Base-by-base conservation (phyloP, 345 rosid genomes). In the Anastatica hierochuntica region DNA sequence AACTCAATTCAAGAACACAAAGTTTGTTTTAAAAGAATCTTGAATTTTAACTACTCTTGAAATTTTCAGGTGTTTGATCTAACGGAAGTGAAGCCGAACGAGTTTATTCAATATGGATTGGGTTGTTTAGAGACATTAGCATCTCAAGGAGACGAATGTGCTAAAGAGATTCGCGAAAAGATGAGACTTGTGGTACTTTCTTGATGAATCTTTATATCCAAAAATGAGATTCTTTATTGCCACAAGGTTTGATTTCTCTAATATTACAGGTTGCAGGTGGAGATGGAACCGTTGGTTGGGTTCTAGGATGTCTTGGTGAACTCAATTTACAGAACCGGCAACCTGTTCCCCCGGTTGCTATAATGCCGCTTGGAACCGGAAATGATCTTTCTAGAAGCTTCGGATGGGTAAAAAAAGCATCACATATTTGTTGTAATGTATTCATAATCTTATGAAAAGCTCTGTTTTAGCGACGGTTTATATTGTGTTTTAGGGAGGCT, bases 231-330 rank as follows among this genome's bases (percentile, higher is more conserved):
- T 19, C 18, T 54, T 2, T n/a, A 21, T 56, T 45, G 34, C 21
- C 26, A 26, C 6, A n/a, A 24, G 26, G 51, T 40, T 67, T 18
- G 71, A 67, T 67, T 20, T 44, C 5, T 59, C 27, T n/a, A n/a
- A n/a, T n/a, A 58, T 61, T 63, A 70, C 71, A 94, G 97, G 99
- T 94, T 75, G 97, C 94, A 11, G 95, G 99, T 75, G 99, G 99
- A 66, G 99, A 94, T 81, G 99, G 99, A 64, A 88, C 92, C 1
- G 94, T 88, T 48, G 99, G 97, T 67, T 94, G 95, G 97, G 86
- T 94, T 31, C 73, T 94, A 23, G 95, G 95, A 62, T 66, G 85
- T 85, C 81, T 88, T 12, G 72, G 85, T 56, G 84, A 71, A 41
- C 94, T 94, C 38, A 26, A 77, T 70, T 42, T 43, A 35, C 76